Evolutionary conservation across 2,329 filamentous ascomycete species (phyloP).

Genomic region (Calonectria hongkongensis): DNA sequence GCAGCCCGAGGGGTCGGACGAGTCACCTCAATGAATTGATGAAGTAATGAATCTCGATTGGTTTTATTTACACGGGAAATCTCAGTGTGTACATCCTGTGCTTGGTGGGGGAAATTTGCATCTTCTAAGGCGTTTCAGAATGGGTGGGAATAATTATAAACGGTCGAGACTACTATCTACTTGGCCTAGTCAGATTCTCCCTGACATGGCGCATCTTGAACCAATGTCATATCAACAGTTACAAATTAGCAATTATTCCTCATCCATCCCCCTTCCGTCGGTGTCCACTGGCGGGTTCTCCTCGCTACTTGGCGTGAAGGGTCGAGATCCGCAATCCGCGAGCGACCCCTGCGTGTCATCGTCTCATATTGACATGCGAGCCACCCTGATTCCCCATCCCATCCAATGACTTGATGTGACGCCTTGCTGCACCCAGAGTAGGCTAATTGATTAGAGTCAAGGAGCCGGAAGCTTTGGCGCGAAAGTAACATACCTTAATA

Average conservation of each 20-base stretch:
- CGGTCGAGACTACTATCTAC: conserved; percentile 34
- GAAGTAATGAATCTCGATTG: conserved; percentile 35
- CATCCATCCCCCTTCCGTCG: conserved; percentile 9
- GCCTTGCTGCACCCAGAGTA: conserved; percentile 17
- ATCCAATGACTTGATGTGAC: conserved; percentile 24
- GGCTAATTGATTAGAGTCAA: conserved; percentile 25
- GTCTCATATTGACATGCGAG: conserved; percentile 36
- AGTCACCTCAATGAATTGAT: conserved; percentile 52
- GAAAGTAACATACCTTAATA: conserved; percentile 17
- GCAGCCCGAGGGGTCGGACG: conserved; percentile 53
- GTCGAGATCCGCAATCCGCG: neutral
- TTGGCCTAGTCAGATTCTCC: conserved; percentile 27
- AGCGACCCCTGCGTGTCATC: conserved; percentile 33
- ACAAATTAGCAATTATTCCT: conserved; percentile 25
- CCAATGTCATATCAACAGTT: conserved; percentile 20
- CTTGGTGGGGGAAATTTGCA: conserved; percentile 48
- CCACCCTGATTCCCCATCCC: conserved; percentile 8
- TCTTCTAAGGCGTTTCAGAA: conserved; percentile 56
- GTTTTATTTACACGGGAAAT: conserved; percentile 44
- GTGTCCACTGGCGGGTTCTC: neutral
- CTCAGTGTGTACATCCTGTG: conserved; percentile 41
- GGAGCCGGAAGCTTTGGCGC: neutral
- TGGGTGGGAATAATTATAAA: conserved; percentile 40
- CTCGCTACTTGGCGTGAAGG: neutral
- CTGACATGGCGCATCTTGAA: conserved; percentile 31